A percentile compares a stretch with the other conserved stretches of the same genome.
These are phyloP conservation scores for Solanum hybrid DNA, from an alignment of 305 asterid genomes.

Conservation along the genomic window DNA sequence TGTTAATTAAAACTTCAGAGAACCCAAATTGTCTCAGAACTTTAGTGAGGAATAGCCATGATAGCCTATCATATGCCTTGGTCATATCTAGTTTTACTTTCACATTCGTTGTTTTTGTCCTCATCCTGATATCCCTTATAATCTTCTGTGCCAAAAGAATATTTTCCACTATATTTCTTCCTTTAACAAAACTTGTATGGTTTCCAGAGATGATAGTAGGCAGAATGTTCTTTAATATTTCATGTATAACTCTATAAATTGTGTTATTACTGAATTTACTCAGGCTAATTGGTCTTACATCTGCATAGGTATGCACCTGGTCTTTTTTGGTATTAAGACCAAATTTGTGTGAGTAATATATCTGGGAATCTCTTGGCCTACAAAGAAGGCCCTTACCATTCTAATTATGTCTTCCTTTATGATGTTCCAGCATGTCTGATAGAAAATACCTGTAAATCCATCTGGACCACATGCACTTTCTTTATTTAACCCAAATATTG, in stretches of 20 bases:
- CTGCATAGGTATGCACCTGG: not conserved
- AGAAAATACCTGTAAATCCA: not conserved
- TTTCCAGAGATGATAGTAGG: not conserved
- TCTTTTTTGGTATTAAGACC: not conserved
- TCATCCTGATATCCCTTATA: not conserved
- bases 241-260: not conserved
- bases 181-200: not conserved
- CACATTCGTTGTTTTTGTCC: not conserved
- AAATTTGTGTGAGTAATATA: not conserved
- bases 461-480: not conserved
- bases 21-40: not conserved
- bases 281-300: not conserved
- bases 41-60: not conserved
- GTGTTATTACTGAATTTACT: not conserved
- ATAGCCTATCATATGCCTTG: not conserved
- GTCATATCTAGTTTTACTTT: not conserved
- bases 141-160: not conserved
- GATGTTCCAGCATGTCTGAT: not conserved
- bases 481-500: not conserved
- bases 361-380: not conserved
- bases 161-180: not conserved
- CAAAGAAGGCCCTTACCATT: not conserved
- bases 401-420: not conserved
- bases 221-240: not conserved
- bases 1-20: not conserved